Evolutionary conservation across 2,329 filamentous ascomycete genomes (phyloP).

Genomic region (Knoxdaviesia capensis): DNA sequence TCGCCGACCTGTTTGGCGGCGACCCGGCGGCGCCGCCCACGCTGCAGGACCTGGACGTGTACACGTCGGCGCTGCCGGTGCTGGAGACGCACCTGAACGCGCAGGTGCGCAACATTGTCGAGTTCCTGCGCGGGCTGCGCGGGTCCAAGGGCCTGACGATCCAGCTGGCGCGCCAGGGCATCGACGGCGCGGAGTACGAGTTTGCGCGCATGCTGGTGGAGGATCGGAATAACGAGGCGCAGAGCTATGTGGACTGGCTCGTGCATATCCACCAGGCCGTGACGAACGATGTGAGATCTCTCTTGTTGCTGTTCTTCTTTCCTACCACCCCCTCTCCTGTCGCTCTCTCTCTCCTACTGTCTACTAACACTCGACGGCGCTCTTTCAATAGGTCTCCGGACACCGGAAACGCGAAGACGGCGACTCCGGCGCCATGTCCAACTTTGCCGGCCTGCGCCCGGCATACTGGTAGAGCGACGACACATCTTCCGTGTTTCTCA

Average conservation of each 20-base stretch:
- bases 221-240: constrained; percentile 92
- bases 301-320: background rate
- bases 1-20: constrained; percentile 76
- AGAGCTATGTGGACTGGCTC: constrained; percentile 96
- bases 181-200: constrained; percentile 91
- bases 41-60: constrained; percentile 63
- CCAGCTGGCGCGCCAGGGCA: constrained; percentile 75
- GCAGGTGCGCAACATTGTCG: constrained; percentile 81
- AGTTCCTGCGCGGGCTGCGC: constrained; percentile 62
- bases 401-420: constrained; percentile 51
- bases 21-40: constrained; percentile 32
- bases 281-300: constrained; percentile 54
- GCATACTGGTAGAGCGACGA: constrained; percentile 25
- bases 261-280: constrained; percentile 88
- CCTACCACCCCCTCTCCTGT: too few species aligned
- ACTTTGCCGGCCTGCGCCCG: constrained; percentile 37
- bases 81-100: constrained; percentile 85
- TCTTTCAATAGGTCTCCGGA: constrained; percentile 33
- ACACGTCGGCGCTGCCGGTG: constrained; percentile 59
- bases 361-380: constrained; percentile 1
- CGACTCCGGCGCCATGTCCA: constrained; percentile 26
- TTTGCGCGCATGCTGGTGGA: constrained; percentile 83
- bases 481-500: background rate
- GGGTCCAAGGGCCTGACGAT: constrained; percentile 77
- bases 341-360: background rate